Percentiles rank a stretch among this genome's conserved stretches.
These are phyloP conservation scores for Licmophora abbreviata DNA, from an alignment of 108 stramenopile genomes.

Conservation along the genomic window DNA sequence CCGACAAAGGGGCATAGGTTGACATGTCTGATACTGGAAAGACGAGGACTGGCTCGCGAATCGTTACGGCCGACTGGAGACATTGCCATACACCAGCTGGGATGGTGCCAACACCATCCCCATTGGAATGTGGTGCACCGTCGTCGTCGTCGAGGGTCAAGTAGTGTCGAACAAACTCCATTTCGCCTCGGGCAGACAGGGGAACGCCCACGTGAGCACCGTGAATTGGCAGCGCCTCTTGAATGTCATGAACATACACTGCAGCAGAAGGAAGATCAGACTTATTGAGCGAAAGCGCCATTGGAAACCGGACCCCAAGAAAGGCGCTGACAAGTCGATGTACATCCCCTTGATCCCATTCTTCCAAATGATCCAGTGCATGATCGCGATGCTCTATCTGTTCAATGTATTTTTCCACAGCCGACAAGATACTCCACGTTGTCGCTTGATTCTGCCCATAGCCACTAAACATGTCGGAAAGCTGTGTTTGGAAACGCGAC, in stretches of 20 bases:
- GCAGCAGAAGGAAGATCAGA: slow-evolving; percentile 48
- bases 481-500: slow-evolving; percentile 15
- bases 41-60: slow-evolving; percentile 59
- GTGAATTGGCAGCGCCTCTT: slow-evolving; percentile 52
- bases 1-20: slow-evolving; percentile 53
- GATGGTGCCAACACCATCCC: background rate
- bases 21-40: slow-evolving; percentile 72
- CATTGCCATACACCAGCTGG: slow-evolving; percentile 64
- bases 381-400: slow-evolving; percentile 35
- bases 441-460: slow-evolving; percentile 70
- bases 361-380: slow-evolving; percentile 38
- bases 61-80: slow-evolving; percentile 50
- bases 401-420: slow-evolving; percentile 51
- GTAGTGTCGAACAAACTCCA: slow-evolving; percentile 55
- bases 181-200: slow-evolving; percentile 61
- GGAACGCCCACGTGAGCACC: slow-evolving; percentile 67
- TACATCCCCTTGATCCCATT: slow-evolving; percentile 76
- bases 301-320: slow-evolving; percentile 80
- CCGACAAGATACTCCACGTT: slow-evolving; percentile 36
- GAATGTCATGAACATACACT: slow-evolving; percentile 35
- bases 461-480: slow-evolving; percentile 79
- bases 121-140: background rate
- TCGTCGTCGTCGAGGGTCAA: slow-evolving; percentile 13
- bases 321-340: slow-evolving; percentile 74
- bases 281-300: slow-evolving; percentile 85